A percentile compares a stretch with the other conserved stretches of the same genome.
These are phyloP conservation scores for Hypoxylon sp. DNA, from an alignment of 2,329 filamentous ascomycete species.

Conservation along the genomic window DNA sequence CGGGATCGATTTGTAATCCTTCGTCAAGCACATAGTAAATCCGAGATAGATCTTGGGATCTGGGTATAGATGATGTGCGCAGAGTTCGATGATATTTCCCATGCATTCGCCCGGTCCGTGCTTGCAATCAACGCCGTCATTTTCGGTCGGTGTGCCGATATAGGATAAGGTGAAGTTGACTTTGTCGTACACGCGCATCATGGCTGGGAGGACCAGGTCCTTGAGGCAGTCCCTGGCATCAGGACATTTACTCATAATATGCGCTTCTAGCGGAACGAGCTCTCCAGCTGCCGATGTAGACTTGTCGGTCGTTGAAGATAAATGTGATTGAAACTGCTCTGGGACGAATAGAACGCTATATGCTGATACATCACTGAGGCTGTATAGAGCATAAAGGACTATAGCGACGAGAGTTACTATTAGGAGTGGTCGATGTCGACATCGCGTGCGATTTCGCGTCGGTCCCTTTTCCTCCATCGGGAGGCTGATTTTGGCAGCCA, in stretches of 20 bases:
- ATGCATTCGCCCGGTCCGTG: constrained; percentile 92
- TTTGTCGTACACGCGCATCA: constrained; percentile 85
- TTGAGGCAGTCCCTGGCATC: constrained; percentile 89
- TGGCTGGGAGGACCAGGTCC: constrained; percentile 85
- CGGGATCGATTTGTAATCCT: constrained; percentile 83
- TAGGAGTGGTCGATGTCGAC: constrained; percentile 49
- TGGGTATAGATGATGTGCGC: constrained; percentile 85
- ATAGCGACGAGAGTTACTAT: constrained; percentile 44
- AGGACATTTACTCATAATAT: constrained; percentile 98
- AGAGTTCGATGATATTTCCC: constrained; percentile 95
- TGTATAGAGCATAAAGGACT: constrained; percentile 47
- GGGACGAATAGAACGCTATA: constrained; percentile 39
- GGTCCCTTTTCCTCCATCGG: constrained; percentile 53
- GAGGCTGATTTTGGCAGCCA: constrained; percentile 52
- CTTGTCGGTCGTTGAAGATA: constrained; percentile 28
- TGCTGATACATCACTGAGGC: constrained; percentile 38
- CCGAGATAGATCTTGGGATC: constrained; percentile 90
- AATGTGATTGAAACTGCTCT: constrained; percentile 10
- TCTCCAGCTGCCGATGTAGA: constrained; percentile 37
- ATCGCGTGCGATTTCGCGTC: constrained; percentile 45
- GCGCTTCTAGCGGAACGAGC: constrained; percentile 86
- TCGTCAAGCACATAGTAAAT: constrained; percentile 91
- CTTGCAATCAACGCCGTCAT: constrained; percentile 88
- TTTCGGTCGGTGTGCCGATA: constrained; percentile 83
- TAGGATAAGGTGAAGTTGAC: constrained; percentile 93